phyloP scores from a whole-genome alignment of 306 rosid species.

The Pyrus bretschneideri region DNA sequence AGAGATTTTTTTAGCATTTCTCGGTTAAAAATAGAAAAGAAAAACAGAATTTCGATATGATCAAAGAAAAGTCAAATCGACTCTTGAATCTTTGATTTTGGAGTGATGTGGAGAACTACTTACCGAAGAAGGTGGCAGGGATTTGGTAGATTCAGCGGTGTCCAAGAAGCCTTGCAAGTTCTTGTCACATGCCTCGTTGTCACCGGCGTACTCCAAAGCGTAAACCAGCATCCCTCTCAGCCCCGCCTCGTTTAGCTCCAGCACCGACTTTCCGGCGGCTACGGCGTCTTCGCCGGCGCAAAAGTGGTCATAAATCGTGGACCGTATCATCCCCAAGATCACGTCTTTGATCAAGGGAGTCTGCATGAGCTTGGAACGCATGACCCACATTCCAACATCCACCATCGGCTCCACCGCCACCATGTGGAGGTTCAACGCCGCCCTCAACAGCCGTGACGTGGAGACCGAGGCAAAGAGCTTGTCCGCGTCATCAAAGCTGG shows the following conservation, averaged over 20 bases:
- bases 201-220: conserved; percentile 61
- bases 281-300: conserved; percentile 75
- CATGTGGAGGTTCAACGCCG: conserved; percentile 61
- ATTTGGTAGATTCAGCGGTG: conserved; percentile 47
- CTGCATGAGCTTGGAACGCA: conserved; percentile 62
- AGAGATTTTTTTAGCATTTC: no score
- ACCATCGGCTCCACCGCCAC: conserved; percentile 69
- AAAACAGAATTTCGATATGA: neutral
- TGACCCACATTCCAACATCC: conserved; percentile 67
- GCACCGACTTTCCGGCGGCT: conserved; percentile 36
- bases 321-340: conserved; percentile 19
- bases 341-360: conserved; percentile 1
- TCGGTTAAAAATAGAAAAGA: neutral
- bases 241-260: conserved; percentile 37
- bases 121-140: conserved; percentile 76
- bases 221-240: conserved; percentile 77
- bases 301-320: conserved; percentile 53
- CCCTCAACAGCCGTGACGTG: conserved; percentile 39
- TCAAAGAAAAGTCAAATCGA: neutral
- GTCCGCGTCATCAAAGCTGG: conserved; percentile 31
- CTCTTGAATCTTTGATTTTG: neutral
- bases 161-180: conserved; percentile 49
- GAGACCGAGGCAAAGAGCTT: conserved; percentile 47
- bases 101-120: conserved; percentile 8
- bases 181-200: conserved; percentile 53